phyloP scores from a whole-genome alignment of 495 filamentous ascomycete species.

The Aspergillus campestris region DNA sequence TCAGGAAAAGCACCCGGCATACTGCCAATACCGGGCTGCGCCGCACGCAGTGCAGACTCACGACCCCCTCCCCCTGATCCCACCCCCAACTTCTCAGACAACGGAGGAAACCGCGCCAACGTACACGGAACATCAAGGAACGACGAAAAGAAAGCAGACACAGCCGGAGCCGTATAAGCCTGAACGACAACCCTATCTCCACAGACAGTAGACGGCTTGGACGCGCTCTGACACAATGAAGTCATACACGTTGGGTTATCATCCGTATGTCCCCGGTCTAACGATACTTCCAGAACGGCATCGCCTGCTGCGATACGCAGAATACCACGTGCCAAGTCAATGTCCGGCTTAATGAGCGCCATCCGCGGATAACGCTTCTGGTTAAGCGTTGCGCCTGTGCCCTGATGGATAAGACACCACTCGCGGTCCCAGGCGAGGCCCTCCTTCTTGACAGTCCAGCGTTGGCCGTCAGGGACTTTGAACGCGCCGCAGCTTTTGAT shows the following conservation, averaged over 20 bases:
- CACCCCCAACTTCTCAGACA: slow-evolving; percentile 26
- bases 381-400: slow-evolving; percentile 66
- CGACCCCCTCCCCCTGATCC: no score
- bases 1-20: slow-evolving; percentile 53
- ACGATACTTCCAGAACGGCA: slow-evolving; percentile 40
- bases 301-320: slow-evolving; percentile 34
- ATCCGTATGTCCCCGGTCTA: slow-evolving; percentile 51
- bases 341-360: slow-evolving; percentile 62
- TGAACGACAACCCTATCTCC: slow-evolving; percentile 64
- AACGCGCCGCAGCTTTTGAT: slow-evolving; percentile 86
- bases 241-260: slow-evolving; percentile 28
- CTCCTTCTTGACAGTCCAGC: slow-evolving; percentile 69
- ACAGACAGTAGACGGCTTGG: slow-evolving; percentile 58
- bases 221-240: slow-evolving; percentile 24
- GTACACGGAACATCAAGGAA: slow-evolving; percentile 68
- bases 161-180: slow-evolving; percentile 52
- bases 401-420: slow-evolving; percentile 84
- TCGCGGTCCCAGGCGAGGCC: slow-evolving; percentile 88
- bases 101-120: slow-evolving; percentile 69
- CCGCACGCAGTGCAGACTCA: no score
- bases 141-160: slow-evolving; percentile 66
- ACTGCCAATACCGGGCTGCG: slow-evolving; percentile 28
- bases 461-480: slow-evolving; percentile 50
- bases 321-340: slow-evolving; percentile 56
- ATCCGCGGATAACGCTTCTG: slow-evolving; percentile 80